Evolutionary conservation across 129 eudicot species (phyloP).

Genomic region (carrot (Daucus carota)): DNA sequence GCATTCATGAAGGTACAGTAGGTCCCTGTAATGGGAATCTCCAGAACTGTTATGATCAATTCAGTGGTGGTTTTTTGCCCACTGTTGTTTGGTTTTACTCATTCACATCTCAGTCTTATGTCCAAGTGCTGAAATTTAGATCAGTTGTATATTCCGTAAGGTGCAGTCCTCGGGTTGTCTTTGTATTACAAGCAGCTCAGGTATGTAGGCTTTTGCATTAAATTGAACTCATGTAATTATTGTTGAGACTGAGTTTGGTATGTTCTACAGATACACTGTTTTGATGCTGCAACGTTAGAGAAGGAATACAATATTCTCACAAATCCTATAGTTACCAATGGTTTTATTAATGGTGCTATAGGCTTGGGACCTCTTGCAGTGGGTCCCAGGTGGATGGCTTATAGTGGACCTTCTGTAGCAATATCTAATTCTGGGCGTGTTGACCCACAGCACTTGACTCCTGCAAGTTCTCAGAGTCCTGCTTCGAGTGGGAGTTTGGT

Average conservation of each 20-base stretch:
- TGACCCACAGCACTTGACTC: constrained; percentile 65
- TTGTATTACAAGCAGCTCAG: constrained; percentile 78
- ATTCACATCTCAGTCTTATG: constrained; percentile 61
- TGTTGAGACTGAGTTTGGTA: constrained; percentile 7
- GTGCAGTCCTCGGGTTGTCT: constrained; percentile 76
- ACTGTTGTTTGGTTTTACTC: constrained; percentile 77
- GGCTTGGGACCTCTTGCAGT: constrained; percentile 89
- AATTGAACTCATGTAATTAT: background rate
- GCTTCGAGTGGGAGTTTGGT: constrained; percentile 68
- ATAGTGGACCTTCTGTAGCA: constrained; percentile 64
- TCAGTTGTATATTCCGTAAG: constrained; percentile 73
- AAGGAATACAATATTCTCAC: constrained; percentile 70
- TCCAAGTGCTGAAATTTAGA: constrained; percentile 60
- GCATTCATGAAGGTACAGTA: constrained; percentile 27
- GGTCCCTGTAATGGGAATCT: constrained; percentile 28
- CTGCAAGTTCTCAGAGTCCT: constrained; percentile 40
- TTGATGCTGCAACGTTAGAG: constrained; percentile 68
- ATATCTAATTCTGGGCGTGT: constrained; percentile 53
- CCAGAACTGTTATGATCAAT: constrained; percentile 31
- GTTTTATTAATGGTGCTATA: constrained; percentile 41
- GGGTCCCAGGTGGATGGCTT: constrained; percentile 96
- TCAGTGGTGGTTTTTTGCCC: constrained; percentile 38
- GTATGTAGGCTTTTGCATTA: constrained; percentile 25
- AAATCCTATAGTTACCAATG: constrained; percentile 46
- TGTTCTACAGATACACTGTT: constrained; percentile 64